These are phyloP conservation scores for Monosporascus sp. DNA, from an alignment of 2,329 filamentous ascomycete genomes.

Conservation along the genomic window DNA sequence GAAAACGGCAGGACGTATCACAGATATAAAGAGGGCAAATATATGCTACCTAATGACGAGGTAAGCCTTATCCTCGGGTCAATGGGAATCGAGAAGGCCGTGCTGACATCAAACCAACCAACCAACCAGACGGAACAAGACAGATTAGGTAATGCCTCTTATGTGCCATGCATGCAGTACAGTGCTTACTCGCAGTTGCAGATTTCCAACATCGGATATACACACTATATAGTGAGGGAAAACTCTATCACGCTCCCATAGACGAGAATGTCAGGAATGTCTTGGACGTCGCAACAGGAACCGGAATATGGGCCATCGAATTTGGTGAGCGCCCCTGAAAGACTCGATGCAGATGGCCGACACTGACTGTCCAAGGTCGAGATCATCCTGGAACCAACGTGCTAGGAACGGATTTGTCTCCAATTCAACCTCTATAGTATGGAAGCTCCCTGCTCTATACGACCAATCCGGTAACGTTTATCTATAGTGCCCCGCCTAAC, in stretches of 20 bases:
- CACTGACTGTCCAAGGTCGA: conserved; percentile 8
- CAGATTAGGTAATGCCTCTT: conserved; percentile 12
- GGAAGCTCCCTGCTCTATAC: conserved; percentile 1
- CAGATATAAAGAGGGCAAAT: conserved; percentile 21
- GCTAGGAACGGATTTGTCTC: conserved; percentile 16
- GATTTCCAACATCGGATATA: conserved; percentile 22
- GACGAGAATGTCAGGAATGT: conserved; percentile 7
- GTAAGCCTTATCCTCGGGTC: conserved; percentile 3
- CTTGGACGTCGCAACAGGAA: conserved; percentile 16
- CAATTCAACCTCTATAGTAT: conserved; percentile 18
- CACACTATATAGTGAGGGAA: conserved; percentile 15
- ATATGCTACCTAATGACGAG: conserved; percentile 21
- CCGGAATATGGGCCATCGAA: conserved; percentile 19
- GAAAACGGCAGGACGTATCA: conserved; percentile 23
- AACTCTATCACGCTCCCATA: conserved; percentile 17
- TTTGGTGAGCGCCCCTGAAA: conserved; percentile 7
- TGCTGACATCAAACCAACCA: not conserved
- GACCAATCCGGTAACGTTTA: not conserved
- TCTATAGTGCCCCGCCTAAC: conserved; percentile 16
- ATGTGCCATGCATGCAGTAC: not conserved
- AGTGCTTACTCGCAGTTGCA: not conserved
- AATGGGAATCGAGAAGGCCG: not conserved
- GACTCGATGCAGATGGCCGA: not conserved
- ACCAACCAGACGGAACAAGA: conserved; percentile 14
- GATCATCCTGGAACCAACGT: conserved; percentile 15